Conservation (phyloP, 2,329 filamentous ascomycete genomes). For the Aspergillus aculeatus region DNA sequence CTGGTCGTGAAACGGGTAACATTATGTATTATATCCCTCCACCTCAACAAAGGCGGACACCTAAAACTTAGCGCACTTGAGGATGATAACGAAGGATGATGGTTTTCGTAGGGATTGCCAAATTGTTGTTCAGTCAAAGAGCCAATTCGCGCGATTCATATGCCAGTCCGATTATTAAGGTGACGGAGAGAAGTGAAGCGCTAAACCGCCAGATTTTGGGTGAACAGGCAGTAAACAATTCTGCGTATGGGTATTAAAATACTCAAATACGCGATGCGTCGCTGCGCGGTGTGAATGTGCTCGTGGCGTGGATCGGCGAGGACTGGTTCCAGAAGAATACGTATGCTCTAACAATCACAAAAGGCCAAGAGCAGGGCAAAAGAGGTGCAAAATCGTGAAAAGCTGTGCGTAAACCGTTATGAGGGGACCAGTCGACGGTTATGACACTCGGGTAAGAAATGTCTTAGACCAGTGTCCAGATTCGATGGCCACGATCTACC, state of each 20-base stretch:
- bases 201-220: neutral
- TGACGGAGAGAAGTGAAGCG: neutral
- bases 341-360: slow-evolving; percentile 20
- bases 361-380: slow-evolving; percentile 1
- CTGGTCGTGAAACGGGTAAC: slow-evolving; percentile 76
- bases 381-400: slow-evolving; percentile 13
- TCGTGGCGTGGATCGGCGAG: slow-evolving; percentile 19
- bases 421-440: slow-evolving; percentile 9
- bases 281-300: slow-evolving; percentile 12
- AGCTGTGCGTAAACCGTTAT: slow-evolving; percentile 11
- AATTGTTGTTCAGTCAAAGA: slow-evolving; percentile 21
- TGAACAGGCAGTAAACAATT: neutral
- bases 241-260: neutral
- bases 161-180: slow-evolving; percentile 9
- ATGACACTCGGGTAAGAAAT: slow-evolving; percentile 6
- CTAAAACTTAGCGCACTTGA: slow-evolving; percentile 2
- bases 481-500: slow-evolving; percentile 17
- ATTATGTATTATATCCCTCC: slow-evolving; percentile 75
- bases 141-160: slow-evolving; percentile 26
- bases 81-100: slow-evolving; percentile 1
- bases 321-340: slow-evolving; percentile 17
- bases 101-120: slow-evolving; percentile 9
- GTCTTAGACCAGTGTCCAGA: slow-evolving; percentile 15
- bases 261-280: slow-evolving; percentile 2
- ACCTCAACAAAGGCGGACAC: slow-evolving; percentile 20